Base-by-base conservation (phyloP, 73 alveolate species). In the Tetrahymena thermophila region DNA sequence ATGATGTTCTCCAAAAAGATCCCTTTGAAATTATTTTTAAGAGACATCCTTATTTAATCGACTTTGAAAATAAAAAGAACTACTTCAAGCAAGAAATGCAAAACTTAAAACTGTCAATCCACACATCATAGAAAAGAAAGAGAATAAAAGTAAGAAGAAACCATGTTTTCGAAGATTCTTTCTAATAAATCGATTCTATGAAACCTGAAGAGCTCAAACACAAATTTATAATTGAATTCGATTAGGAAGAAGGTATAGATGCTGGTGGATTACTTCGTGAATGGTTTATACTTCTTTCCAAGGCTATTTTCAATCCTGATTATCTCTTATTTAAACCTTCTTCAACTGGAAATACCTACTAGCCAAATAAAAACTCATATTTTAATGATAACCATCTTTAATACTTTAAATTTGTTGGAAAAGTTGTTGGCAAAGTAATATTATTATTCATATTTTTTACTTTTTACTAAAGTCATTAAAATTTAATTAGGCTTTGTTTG, bases 191-290 rank as follows among this genome's bases (percentile, higher is more conserved):
- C 28, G 84, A 85, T 25, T 38, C 25, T 25, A 85, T 94, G 83
- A 94, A 84, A 34, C 95, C 85, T 38, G 96, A 94, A 35, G 96
- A 94, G 85, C 57, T 94, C 4, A 94, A 85, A 14, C 95, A 94
- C 37, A 94, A 94, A 85, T 85, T 97, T 25, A 96, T 97, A 58
- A 97, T 98, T 34, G 96, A 94, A 94, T 98, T 98, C 94, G 97
- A 97, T 84, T 99, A 99, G 35, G 99, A 99, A 97, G 99, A 99
- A 94, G 99, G 99, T 25, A 96, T 99, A 19, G 99, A 99, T 96
- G 99, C 99, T 23, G 99, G 99, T 1, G 99, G 99, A 40, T 98
- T 99, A 11, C 98, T 99, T 25, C 97, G 99, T 97, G 99, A 99
- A 96, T 99, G 99, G 99, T 98, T 98, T 94, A 96, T 98, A 21